Evolutionary conservation across 306 rosid species (phyloP).

Genomic region (Pachyrhizus erosus): DNA sequence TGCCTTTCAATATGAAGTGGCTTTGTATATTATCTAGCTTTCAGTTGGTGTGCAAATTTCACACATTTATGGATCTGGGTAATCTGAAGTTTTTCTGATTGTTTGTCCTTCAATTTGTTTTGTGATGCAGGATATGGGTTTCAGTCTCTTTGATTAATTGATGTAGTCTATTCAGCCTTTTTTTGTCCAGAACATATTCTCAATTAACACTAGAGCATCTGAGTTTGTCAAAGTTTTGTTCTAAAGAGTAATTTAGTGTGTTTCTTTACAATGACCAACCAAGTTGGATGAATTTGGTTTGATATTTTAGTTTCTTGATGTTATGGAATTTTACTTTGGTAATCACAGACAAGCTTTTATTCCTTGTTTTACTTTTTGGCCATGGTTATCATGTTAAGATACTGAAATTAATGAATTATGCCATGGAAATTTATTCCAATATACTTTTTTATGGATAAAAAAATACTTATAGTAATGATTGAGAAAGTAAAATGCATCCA

Average conservation of each 20-base stretch:
- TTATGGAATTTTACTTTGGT: conserved; percentile 28
- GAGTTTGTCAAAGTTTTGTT: conserved; percentile 42
- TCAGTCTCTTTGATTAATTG: conserved; percentile 81
- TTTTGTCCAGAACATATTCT: not conserved
- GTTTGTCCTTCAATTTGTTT: conserved; percentile 1
- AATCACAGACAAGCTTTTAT: not conserved
- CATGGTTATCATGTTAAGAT: not conserved
- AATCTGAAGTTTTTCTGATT: conserved; percentile 26
- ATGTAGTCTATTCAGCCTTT: not conserved
- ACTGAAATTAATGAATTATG: not conserved
- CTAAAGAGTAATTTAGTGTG: not conserved
- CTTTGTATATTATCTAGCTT: not conserved
- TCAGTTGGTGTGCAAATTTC: conserved; percentile 1
- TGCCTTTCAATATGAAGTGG: not conserved
- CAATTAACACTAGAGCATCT: conserved; percentile 16
- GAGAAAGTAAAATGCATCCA: too few species aligned
- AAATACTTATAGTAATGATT: too few species aligned
- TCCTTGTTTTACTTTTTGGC: not conserved
- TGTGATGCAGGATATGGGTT: conserved; percentile 79
- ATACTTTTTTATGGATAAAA: too few species aligned
- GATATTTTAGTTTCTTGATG: conserved; percentile 33
- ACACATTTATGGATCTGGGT: not conserved
- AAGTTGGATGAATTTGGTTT: conserved; percentile 23
- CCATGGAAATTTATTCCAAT: not conserved
- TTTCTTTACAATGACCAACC: not conserved